phyloP scores from a whole-genome alignment of 331 rosid genomes.

The Malus hybrid region DNA sequence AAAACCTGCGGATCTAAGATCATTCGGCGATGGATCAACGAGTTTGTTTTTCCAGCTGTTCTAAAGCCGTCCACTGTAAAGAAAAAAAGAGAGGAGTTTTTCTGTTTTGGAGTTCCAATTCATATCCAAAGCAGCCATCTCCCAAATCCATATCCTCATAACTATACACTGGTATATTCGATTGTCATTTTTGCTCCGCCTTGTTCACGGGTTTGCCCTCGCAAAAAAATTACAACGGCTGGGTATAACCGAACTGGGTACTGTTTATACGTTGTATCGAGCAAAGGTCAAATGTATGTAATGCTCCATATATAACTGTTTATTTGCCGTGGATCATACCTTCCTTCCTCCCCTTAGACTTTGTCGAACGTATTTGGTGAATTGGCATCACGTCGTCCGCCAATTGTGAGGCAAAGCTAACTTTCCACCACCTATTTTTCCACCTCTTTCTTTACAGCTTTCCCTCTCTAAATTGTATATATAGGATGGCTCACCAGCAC shows the following conservation, averaged over 20 bases:
- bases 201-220: conserved; percentile 24
- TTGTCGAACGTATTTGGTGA: not conserved
- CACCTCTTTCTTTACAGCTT: not conserved
- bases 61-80: conserved; percentile 31
- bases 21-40: conserved; percentile 96
- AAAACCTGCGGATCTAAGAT: conserved; percentile 86
- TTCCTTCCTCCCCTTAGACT: not conserved
- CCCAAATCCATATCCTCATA: conserved; percentile 20
- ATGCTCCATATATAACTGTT: conserved; percentile 18
- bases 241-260: conserved; percentile 27
- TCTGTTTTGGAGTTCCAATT: conserved; percentile 43
- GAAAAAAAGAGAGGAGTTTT: conserved; percentile 16
- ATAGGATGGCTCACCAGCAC: not conserved
- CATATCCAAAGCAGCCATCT: conserved; percentile 32
- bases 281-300: conserved; percentile 35
- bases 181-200: conserved; percentile 22
- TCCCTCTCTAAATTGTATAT: not conserved
- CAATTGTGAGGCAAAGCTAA: not conserved
- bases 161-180: conserved; percentile 36
- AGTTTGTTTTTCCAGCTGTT: conserved; percentile 87
- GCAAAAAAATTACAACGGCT: conserved; percentile 18
- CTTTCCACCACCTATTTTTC: not conserved
- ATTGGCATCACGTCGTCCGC: not conserved
- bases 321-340: conserved; percentile 15
- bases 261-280: conserved; percentile 47